Base-by-base conservation (phyloP, 257 asterid species). In the Eucommia ulmoides region DNA sequence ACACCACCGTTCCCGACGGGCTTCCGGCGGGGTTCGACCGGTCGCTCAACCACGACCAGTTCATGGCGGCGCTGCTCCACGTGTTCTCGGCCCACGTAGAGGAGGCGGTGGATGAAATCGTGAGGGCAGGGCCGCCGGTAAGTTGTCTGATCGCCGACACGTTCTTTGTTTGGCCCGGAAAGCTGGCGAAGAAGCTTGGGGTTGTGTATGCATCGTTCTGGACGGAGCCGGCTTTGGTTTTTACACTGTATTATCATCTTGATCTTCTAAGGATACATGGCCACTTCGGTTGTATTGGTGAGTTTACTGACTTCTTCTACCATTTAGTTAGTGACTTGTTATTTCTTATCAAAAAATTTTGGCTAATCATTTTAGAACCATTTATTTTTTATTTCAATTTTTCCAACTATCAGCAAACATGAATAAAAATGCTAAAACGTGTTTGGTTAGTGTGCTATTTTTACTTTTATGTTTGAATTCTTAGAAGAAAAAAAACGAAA, bases 131-230 rank as follows among this genome's bases (percentile, higher is more conserved):
- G 0, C 73, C 79, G 29, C 47, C 50, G 1, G 79, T 78, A 7
- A 63, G 22, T 45, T 78, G 77, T 24, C 61, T 78, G 68, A 74
- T 78, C 48, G 79, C 82, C 2, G 79, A 78, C 55, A 65, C 79
- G 0, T 74, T 65, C 56, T 74, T 68, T 11, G 79, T 71, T 21
- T 71, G 74, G 64, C 79, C 82, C 0, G 81, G 82, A 11, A 60
- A 60, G 55, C 18, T 74, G 49, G 75, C 79, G 0, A 71, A 63
- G 75, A 68, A 74, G 62, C 68, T 56, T 50, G 70, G 66, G 11
- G 62, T 74, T 26, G 2, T 58, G 0, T 65, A 68, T 52, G 41
- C 68, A 8, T 71, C 73, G 33, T 63, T 71, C 55, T 74, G 81
- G 84, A 67, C 79, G 12, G 81, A 78, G 21, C 55, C 82, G 23